Conservation (phyloP, 2,329 filamentous ascomycete genomes). For the Trichoderma hamatum region DNA sequence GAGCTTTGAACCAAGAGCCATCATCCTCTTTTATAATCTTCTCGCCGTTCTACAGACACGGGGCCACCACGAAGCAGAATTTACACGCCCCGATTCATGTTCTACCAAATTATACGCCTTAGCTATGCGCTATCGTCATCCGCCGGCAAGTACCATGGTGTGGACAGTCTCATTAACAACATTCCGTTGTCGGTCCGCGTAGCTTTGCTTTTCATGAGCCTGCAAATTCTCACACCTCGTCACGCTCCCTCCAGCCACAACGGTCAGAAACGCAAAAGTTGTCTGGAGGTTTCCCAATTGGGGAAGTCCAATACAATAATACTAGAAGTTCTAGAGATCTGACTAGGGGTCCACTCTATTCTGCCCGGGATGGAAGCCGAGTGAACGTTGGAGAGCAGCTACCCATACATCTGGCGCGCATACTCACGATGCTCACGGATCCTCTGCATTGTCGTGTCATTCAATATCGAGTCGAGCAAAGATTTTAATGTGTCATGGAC, state of each 20-base stretch:
- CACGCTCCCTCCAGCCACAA: constrained; percentile 17
- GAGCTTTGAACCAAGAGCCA: not conserved
- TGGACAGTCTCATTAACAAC: constrained; percentile 22
- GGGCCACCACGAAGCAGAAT: not conserved
- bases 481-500: constrained; percentile 32
- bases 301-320: constrained; percentile 25
- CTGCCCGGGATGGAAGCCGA: constrained; percentile 15
- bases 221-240: constrained; percentile 20
- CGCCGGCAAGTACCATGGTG: not conserved
- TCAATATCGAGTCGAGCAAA: constrained; percentile 13
- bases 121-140: constrained; percentile 25
- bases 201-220: not conserved
- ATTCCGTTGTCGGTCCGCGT: constrained; percentile 24
- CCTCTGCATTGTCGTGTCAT: not conserved
- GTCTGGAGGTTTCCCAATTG: constrained; percentile 33
- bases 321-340: constrained; percentile 24
- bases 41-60: constrained; percentile 14
- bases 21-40: constrained; percentile 14
- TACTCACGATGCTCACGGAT: not conserved
- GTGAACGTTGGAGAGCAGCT: not conserved
- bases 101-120: constrained; percentile 16
- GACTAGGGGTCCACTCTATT: constrained; percentile 17
- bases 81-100: constrained; percentile 15
- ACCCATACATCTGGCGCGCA: not conserved
- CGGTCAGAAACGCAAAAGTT: constrained; percentile 34